Percentiles rank a stretch among this genome's conserved stretches.
phyloP scores from a whole-genome alignment of 768 basidiomycete species.

The Psilocybe tampanensis region DNA sequence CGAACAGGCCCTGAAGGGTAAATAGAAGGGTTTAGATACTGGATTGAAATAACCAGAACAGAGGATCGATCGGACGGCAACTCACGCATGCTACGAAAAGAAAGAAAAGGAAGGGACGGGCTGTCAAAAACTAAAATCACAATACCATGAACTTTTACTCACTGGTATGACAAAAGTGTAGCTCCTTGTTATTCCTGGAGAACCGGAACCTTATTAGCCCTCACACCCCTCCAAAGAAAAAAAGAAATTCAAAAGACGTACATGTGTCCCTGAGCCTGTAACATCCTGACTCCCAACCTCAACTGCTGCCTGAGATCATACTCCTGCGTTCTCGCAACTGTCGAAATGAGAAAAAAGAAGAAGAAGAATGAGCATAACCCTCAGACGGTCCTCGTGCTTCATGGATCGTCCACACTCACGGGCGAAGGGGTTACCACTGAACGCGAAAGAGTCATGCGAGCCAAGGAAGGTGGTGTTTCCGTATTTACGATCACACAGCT shows the following conservation, averaged over 20 bases:
- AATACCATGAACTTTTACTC: conserved; percentile 22
- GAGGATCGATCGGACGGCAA: background rate
- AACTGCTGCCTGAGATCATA: conserved; percentile 49
- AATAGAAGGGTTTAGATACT: too few relatives aligned
- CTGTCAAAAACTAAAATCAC: background rate
- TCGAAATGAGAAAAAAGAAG: background rate
- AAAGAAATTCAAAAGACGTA: conserved; percentile 15
- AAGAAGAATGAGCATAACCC: too few relatives aligned
- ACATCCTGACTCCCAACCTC: conserved; percentile 46
- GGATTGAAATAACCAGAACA: background rate
- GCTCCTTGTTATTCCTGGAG: conserved; percentile 33
- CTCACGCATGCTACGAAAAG: conserved; percentile 20
- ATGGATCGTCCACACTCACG: conserved; percentile 33
- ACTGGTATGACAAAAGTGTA: conserved; percentile 73
- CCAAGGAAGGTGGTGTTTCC: conserved; percentile 49
- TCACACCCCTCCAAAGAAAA: too few relatives aligned
- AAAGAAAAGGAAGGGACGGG: background rate
- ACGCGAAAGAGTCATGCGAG: conserved; percentile 59
- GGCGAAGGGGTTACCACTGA: conserved; percentile 47
- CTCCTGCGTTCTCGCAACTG: conserved; percentile 51
- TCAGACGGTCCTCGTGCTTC: too few relatives aligned
- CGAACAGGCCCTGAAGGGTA: conserved; percentile 39
- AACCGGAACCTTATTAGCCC: background rate
- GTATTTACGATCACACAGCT: conserved; percentile 59
- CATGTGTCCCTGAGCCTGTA: conserved; percentile 58